Evolutionary conservation across 2,329 filamentous ascomycete genomes (phyloP).

Genomic region (Xylariaceae sp.): DNA sequence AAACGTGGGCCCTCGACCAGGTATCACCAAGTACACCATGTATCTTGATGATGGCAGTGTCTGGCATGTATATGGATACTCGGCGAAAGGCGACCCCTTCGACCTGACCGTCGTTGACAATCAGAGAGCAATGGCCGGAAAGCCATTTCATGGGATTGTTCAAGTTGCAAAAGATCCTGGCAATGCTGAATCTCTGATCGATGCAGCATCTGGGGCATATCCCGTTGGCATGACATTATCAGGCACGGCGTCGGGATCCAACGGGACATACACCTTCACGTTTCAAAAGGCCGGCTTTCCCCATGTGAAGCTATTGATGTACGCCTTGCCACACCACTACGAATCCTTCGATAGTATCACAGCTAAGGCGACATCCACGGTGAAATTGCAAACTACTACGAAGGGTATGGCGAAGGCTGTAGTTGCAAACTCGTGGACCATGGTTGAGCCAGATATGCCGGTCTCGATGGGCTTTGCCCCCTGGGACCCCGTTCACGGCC

Average conservation of each 20-base stretch:
- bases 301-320: constrained; percentile 68
- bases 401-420: constrained; percentile 78
- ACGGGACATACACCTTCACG: constrained; percentile 67
- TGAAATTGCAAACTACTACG: constrained; percentile 73
- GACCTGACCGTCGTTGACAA: constrained; percentile 66
- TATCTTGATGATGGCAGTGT: constrained; percentile 64
- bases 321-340: constrained; percentile 80
- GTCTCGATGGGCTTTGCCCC: constrained; percentile 72
- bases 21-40: constrained; percentile 72
- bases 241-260: constrained; percentile 55
- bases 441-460: constrained; percentile 71
- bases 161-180: constrained; percentile 77
- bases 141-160: constrained; percentile 69
- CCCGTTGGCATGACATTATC: constrained; percentile 60
- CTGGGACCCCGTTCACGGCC: constrained; percentile 58
- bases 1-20: constrained; percentile 53
- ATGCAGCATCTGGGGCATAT: constrained; percentile 72
- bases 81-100: constrained; percentile 55
- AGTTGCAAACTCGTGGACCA: constrained; percentile 68
- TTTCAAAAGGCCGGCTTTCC: constrained; percentile 68
- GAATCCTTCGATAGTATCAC: constrained; percentile 64
- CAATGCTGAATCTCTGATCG: constrained; percentile 64
- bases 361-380: constrained; percentile 45
- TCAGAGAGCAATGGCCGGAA: constrained; percentile 59
- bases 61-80: constrained; percentile 78